Base-by-base conservation (phyloP, 768 basidiomycete genomes). In the Agaricus subrufescens region DNA sequence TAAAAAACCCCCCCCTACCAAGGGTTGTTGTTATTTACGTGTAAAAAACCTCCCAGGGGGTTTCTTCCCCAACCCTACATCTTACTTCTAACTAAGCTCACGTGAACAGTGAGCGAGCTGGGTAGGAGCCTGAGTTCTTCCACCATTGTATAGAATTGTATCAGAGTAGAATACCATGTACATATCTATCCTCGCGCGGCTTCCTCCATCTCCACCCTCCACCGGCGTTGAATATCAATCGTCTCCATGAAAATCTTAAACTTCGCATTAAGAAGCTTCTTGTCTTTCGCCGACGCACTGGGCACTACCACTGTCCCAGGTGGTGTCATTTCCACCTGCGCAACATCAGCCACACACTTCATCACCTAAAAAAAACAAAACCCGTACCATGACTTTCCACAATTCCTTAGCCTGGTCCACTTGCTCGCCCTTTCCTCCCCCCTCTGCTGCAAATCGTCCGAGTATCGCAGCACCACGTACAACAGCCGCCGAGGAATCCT, bases 381-480 rank as follows among this genome's bases (percentile, higher is more conserved):
- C 27, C 61, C 79, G 31, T 56, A 86, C 94, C 96, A 98, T 98
- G 63, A 95, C 89, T 46, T 84, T 76, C 96, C 97, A 99, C 61
- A 98, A 73, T 59, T 76, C 71, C 58, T 86, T 79, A 25, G 83
- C 83, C 58, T 85, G 62, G 49, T 74, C 51, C 46, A 69, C 68
- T 26, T 70, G 70, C 27, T 61, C 62, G 44, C 65, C 65, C 31
- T 62, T 60, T 40, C 66, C 61, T 23, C 62, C 63, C 52, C 76
- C 61, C 90, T 87, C 26, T 81, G 82, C 2, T 23, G 96, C 95
- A 64, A 91, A 89, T 52, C 91, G 78, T 12, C 89, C 97, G 14
- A 99, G 79, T 89, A 99, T 96, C 6, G 96, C 94, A 0, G 92
- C 86, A 1, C 97, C 97, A 10, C 91, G 79, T 3, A 96, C 94